A percentile compares a stretch with the other conserved stretches of the same genome.
Conservation (phyloP, 2,329 filamentous ascomycete genomes). For the Aureobasidium sp. region DNA sequence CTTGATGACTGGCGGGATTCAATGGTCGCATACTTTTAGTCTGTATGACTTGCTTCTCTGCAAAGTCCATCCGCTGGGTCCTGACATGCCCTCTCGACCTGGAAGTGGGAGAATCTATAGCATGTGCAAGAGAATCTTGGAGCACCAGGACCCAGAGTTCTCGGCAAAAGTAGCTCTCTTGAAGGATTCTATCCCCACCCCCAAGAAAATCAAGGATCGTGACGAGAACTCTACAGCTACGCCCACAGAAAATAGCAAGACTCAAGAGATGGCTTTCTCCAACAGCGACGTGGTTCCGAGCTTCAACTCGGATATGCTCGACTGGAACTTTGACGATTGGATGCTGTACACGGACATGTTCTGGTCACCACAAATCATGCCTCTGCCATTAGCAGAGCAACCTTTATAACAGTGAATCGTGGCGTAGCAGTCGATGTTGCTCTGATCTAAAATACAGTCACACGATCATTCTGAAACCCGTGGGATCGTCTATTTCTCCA, state of each 20-base stretch:
- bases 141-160: conserved; percentile 13
- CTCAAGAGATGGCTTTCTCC: background rate
- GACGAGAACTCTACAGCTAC: background rate
- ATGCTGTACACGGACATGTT: conserved; percentile 9
- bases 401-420: background rate
- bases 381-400: background rate
- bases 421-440: too few species aligned
- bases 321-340: conserved; percentile 16
- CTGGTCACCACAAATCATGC: background rate
- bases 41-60: conserved; percentile 12
- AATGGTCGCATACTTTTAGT: conserved; percentile 1
- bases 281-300: background rate
- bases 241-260: background rate
- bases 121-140: conserved; percentile 13
- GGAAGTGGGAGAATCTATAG: conserved; percentile 4
- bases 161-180: background rate
- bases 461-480: too few species aligned
- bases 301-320: conserved; percentile 1
- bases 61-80: background rate
- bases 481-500: too few species aligned
- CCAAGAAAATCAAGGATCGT: background rate
- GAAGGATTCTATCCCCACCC: conserved; percentile 1
- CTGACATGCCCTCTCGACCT: background rate
- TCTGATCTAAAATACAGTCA: too few species aligned
- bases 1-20: background rate